Evolutionary conservation across 768 basidiomycete species (phyloP), one percentile per base, ranked within the genome.

Genomic region (Hygrophorus pudorinus): DNA sequence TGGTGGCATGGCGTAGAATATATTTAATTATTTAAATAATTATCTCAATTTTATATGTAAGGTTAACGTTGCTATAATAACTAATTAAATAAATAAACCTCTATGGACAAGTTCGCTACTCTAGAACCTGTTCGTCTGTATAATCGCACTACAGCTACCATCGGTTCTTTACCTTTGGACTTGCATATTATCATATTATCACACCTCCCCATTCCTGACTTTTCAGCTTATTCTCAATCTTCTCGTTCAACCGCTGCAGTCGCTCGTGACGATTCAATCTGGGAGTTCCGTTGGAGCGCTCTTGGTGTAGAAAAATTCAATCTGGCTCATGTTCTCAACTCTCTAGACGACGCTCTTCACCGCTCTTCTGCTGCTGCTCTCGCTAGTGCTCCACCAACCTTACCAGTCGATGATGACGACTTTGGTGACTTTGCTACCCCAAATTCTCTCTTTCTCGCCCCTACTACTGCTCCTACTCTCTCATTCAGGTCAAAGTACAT

Each of bases 41-140:
- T n/a, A n/a, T n/a, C n/a, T n/a, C n/a, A n/a, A n/a, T n/a, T n/a
- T n/a, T n/a, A n/a, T n/a, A n/a, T n/a, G n/a, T n/a, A n/a, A n/a
- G n/a, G n/a, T n/a, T n/a, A n/a, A n/a, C n/a, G n/a, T n/a, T n/a
- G n/a, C n/a, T n/a, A n/a, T n/a, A n/a, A n/a, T n/a, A n/a, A n/a
- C n/a, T n/a, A n/a, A n/a, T n/a, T n/a, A n/a, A n/a, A n/a, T n/a
- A n/a, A n/a, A n/a, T n/a, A n/a, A n/a, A n/a, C n/a, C n/a, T n/a
- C n/a, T n/a, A 86, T 89, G 87, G 82, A 93, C 66, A 86, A 85
- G 62, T 92, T 92, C 63, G 70, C 78, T n/a, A 75, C 86, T 0
- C 75, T 93, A 32, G 84, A 90, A 57, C 89, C 90, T 2, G 74
- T 75, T 17, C 76, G 70, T 42, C 63, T 84, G 13, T 72, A 80